Conservation (phyloP, 345 rosid genomes). For the Hibiscus mutabilis region DNA sequence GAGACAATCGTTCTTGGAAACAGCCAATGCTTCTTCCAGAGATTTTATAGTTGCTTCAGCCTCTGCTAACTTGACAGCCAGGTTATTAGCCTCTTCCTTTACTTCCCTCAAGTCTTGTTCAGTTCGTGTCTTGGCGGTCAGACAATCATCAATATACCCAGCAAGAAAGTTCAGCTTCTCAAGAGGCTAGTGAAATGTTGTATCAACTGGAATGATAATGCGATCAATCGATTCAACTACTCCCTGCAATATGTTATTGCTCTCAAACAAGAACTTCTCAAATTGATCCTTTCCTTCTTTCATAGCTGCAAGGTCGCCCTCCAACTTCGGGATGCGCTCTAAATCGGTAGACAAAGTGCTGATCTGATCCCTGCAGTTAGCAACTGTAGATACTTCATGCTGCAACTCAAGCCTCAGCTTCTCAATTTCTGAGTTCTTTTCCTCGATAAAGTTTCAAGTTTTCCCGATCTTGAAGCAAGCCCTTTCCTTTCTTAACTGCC, state of each 20-base stretch:
- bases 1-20: slow-evolving; percentile 42
- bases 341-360: slow-evolving; percentile 39
- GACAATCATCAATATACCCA: slow-evolving; percentile 46
- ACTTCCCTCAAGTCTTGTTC: slow-evolving; percentile 46
- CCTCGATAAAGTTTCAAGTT: slow-evolving; percentile 58
- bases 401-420: slow-evolving; percentile 55
- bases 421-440: slow-evolving; percentile 57
- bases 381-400: slow-evolving; percentile 39
- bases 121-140: slow-evolving; percentile 37
- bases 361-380: slow-evolving; percentile 51
- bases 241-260: slow-evolving; percentile 37
- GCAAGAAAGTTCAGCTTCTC: slow-evolving; percentile 60
- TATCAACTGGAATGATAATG: slow-evolving; percentile 42
- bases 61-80: slow-evolving; percentile 46
- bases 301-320: slow-evolving; percentile 46
- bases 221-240: slow-evolving; percentile 44
- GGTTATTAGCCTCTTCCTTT: slow-evolving; percentile 37
- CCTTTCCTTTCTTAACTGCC: slow-evolving; percentile 97
- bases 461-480: slow-evolving; percentile 79
- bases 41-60: slow-evolving; percentile 35
- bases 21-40: slow-evolving; percentile 41
- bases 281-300: slow-evolving; percentile 51
- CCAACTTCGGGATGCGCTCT: slow-evolving; percentile 51
- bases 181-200: slow-evolving; percentile 41
- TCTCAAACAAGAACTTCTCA: slow-evolving; percentile 39